These are phyloP conservation scores for Ambispora gerdemannii DNA, from an alignment of 192 early-diverging fungal species.

Conservation along the genomic window DNA sequence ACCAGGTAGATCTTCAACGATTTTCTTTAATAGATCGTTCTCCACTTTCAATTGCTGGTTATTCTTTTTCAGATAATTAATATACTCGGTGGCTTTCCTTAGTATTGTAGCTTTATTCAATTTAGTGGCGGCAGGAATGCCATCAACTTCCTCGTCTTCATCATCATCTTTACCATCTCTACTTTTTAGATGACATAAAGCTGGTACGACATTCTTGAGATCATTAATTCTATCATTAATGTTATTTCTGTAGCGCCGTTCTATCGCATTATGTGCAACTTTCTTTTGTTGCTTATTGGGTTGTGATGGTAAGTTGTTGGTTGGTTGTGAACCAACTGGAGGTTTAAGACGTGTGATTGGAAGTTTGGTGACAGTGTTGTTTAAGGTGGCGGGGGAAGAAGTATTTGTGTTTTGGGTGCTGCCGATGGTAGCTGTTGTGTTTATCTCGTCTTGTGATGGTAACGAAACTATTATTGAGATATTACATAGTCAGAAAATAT, in stretches of 20 bases:
- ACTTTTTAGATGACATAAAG: constrained; percentile 59
- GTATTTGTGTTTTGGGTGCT: not conserved
- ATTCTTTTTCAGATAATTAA: constrained; percentile 53
- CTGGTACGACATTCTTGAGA: constrained; percentile 81
- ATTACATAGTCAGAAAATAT: not conserved
- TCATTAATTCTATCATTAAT: constrained; percentile 94
- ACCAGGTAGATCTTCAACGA: constrained; percentile 46
- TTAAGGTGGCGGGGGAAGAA: constrained; percentile 31
- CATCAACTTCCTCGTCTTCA: constrained; percentile 64
- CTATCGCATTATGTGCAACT: constrained; percentile 93
- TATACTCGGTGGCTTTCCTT: constrained; percentile 90
- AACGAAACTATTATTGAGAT: not conserved
- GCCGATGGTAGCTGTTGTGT: not conserved
- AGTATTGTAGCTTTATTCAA: constrained; percentile 94
- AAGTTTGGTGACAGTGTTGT: constrained; percentile 30
- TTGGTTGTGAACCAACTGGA: constrained; percentile 31
- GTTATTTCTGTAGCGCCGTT: constrained; percentile 92
- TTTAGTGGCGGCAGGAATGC: constrained; percentile 79
- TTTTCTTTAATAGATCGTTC: constrained; percentile 41
- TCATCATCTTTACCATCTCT: constrained; percentile 60
- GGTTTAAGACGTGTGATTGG: constrained; percentile 50
- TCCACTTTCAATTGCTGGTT: constrained; percentile 45
- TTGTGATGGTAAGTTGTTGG: constrained; percentile 26
- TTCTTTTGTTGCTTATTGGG: constrained; percentile 71
- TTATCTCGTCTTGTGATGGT: not conserved